Evolutionary conservation across 208 protist genomes (phyloP).

Genomic region (Wallacemonas sp.): DNA sequence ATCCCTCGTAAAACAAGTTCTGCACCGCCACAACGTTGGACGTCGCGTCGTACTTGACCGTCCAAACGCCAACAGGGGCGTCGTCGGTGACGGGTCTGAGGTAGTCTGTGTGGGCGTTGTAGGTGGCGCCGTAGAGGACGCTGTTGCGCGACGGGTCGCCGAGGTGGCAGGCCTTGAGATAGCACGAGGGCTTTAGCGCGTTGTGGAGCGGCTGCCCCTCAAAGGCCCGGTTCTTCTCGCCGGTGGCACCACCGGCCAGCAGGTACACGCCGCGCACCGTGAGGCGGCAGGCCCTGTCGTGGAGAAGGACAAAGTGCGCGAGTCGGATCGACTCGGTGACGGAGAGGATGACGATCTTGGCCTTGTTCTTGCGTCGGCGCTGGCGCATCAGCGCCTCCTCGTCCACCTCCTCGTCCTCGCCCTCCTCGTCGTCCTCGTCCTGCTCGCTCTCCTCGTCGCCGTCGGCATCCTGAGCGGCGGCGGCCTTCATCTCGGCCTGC

Average conservation of each 20-base stretch:
- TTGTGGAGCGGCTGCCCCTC: conserved; percentile 72
- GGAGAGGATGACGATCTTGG: conserved; percentile 83
- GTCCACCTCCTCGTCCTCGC: conserved; percentile 50
- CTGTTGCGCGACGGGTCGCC: conserved; percentile 57
- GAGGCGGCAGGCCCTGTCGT: conserved; percentile 78
- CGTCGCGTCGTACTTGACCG: conserved; percentile 84
- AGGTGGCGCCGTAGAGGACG: conserved; percentile 78
- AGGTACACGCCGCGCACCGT: conserved; percentile 79
- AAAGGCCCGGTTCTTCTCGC: conserved; percentile 72
- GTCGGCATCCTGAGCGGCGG: conserved; percentile 37
- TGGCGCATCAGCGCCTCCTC: conserved; percentile 44
- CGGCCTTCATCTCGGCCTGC: conserved; percentile 26
- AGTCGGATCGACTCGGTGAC: conserved; percentile 77
- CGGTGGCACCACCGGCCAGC: conserved; percentile 31
- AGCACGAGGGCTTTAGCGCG: conserved; percentile 84
- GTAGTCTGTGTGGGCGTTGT: conserved; percentile 82
- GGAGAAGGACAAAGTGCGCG: conserved; percentile 82
- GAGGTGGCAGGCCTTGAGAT: conserved; percentile 55
- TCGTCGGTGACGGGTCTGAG: conserved; percentile 87
- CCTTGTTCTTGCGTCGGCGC: conserved; percentile 38
- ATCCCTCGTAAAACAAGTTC: conserved; percentile 85
- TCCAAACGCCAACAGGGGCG: conserved; percentile 83
- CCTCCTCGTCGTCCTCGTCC: conserved; percentile 62
- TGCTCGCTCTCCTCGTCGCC: conserved; percentile 56
- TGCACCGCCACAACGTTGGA: conserved; percentile 78